Evolutionary conservation across 2,329 filamentous ascomycete species (phyloP).

Genomic region (Acrodontium crateriforme): DNA sequence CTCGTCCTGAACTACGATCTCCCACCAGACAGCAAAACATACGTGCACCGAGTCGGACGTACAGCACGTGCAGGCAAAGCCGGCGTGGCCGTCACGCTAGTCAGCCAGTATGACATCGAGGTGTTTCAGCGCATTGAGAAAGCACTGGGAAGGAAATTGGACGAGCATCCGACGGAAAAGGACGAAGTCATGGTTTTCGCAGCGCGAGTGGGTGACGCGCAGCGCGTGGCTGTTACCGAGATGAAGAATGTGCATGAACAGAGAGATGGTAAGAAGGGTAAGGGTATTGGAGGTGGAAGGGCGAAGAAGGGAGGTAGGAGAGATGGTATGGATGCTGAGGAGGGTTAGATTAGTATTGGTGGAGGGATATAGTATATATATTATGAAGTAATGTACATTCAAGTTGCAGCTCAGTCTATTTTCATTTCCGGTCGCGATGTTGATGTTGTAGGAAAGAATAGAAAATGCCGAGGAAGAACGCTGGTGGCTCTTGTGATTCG

Average conservation of each 20-base stretch:
- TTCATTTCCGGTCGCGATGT: too few relatives aligned
- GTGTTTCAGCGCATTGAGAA: conserved; percentile 70
- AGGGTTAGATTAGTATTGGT: conserved; percentile 43
- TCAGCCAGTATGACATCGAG: conserved; percentile 80
- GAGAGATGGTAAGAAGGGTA: conserved; percentile 40
- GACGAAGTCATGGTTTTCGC: conserved; percentile 78
- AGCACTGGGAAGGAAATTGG: conserved; percentile 63
- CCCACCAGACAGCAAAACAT: conserved; percentile 75
- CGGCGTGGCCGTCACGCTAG: conserved; percentile 65
- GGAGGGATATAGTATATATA: too few relatives aligned
- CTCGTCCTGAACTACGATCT: conserved; percentile 77
- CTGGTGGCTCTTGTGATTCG: too few relatives aligned
- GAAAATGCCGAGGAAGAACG: too few relatives aligned
- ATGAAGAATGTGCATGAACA: conserved; percentile 71
- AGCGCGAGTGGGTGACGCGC: conserved; percentile 66
- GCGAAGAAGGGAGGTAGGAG: conserved; percentile 41
- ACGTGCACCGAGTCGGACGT: conserved; percentile 78
- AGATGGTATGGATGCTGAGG: conserved; percentile 62
- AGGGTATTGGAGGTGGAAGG: conserved; percentile 32
- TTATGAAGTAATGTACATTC: too few relatives aligned
- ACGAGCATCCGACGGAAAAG: conserved; percentile 55
- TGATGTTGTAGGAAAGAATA: too few relatives aligned
- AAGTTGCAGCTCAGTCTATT: too few relatives aligned
- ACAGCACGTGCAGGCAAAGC: conserved; percentile 78
- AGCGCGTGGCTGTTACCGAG: conserved; percentile 62